A percentile compares a stretch with the other conserved stretches of the same genome.
phyloP scores from a whole-genome alignment of 768 basidiomycete species.

The Boletus pseudo-olivaceus region DNA sequence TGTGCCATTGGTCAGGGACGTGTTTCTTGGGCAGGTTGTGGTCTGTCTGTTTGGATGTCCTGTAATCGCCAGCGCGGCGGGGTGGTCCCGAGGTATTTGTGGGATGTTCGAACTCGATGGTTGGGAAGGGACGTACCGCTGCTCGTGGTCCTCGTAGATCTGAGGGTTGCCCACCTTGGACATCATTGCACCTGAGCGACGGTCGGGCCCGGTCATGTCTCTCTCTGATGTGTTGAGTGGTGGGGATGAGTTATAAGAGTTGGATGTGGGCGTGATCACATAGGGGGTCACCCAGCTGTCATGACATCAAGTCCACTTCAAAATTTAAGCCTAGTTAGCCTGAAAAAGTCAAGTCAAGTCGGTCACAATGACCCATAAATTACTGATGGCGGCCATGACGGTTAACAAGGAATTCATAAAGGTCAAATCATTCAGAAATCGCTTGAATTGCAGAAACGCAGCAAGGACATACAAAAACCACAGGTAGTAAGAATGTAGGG shows the following conservation, averaged over 20 bases:
- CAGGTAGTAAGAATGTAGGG: slow-evolving; percentile 18
- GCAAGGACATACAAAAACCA: not conserved
- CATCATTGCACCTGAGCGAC: slow-evolving; percentile 40
- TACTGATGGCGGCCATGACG: too few relatives aligned
- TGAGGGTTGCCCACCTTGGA: slow-evolving; percentile 50
- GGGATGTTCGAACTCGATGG: not conserved
- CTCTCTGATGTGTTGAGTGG: not conserved
- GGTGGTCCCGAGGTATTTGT: not conserved
- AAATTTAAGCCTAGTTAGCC: not conserved
- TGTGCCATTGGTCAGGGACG: slow-evolving; percentile 35
- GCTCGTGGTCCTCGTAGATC: slow-evolving; percentile 46
- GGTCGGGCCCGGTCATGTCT: slow-evolving; percentile 17
- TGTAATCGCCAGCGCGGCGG: slow-evolving; percentile 2
- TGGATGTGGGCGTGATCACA: not conserved
- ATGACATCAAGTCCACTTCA: slow-evolving; percentile 16
- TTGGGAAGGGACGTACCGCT: slow-evolving; percentile 34
- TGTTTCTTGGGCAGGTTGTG: slow-evolving; percentile 26
- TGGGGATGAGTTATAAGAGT: not conserved
- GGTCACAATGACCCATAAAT: too few relatives aligned
- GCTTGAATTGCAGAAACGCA: not conserved
- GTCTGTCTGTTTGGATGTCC: slow-evolving; percentile 22
- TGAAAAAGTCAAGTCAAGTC: not conserved
- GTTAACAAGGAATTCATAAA: not conserved
- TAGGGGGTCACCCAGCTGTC: slow-evolving; percentile 1
- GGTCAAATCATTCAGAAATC: not conserved